Evolutionary conservation across 148 eudicot genomes (phyloP), one percentile per base, ranked within the genome.

Genomic region (Pharnaceum exiguum): DNA sequence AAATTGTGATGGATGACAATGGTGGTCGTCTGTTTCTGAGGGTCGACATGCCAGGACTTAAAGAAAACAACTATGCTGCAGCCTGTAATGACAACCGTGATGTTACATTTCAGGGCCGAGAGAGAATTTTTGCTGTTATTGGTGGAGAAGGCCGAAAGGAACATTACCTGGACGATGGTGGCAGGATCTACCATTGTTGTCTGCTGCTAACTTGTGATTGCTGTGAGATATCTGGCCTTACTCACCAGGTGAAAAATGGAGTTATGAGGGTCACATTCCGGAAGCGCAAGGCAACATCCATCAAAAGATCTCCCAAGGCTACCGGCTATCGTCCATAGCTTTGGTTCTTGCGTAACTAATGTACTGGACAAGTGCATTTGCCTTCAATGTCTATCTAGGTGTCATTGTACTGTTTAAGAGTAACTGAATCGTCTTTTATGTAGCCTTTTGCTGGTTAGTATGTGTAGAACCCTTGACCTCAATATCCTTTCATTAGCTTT

Each of bases 31-130:
- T 54, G 45, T 54, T 33, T 44, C 5, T 36, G 24, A 54, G 59
- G 30, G n/a, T 54, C 28, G 59, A 54, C 59, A 18, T 54, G 44
- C 59, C 59, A 12, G 59, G 59, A 12, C 11, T 54, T 12, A 44
- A 36, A 11, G 30, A 5, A 18, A 36, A 54, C 10, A 24, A 3
- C 2, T 54, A 13, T 44, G 15, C 2, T 12, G 18, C 36, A 3
- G 30, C 5, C 5, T 9, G 21, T 22, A 8, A 37, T 16, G 33
- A 54, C 2, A 21, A 36, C 44, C n/a, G n/a, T n/a, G n/a, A n/a
- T n/a, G n/a, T n/a, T n/a, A n/a, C n/a, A n/a, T n/a, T n/a, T n/a
- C n/a, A n/a, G n/a, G n/a, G n/a, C n/a, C n/a, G n/a, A n/a, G n/a
- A n/a, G n/a, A n/a, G n/a, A n/a, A 2, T 12, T 2, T 4, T 10